Evolutionary conservation across 1,139 yeast species (phyloP), one percentile per base, ranked within the genome.

Genomic region (Lodderomyces margitis): DNA sequence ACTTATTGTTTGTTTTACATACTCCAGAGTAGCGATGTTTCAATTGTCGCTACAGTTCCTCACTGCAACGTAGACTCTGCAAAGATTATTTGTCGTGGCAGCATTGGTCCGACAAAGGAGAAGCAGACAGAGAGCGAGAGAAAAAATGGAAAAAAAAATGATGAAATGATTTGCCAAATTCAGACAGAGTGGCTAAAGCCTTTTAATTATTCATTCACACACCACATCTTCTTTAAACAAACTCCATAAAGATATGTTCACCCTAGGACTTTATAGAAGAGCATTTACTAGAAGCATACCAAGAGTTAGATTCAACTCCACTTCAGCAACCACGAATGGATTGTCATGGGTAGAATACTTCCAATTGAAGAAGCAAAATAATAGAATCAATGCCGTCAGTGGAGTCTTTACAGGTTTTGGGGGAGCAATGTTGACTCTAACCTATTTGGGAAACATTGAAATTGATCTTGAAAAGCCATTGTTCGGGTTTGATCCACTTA

Each of bases 401-500:
- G 87, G 96, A 0, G 63, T 76, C 1, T 58, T 81, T 43, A 81
- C 96, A 2, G 86, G 94, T 1, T 42, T 84, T 12, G 56, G 75
- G 4, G 92, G 95, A 3, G 80, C 87, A 20, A 69, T 75, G n/a
- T 58, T 74, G 4, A 85, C 97, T 2, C 86, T 92, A 78, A 78
- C 78, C 1, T 83, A 81, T 55, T 70, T 91, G 46, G 84, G 96
- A 30, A 85, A 86, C 56, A 70, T 86, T 49, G 91, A 85, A 54
- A 78, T 92, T 46, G 95, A 87, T 58, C 84, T 89, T 30, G 88
- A 95, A 40, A 84, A 86, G 57, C 78, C 80, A 46, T 75, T 89
- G 35, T 77, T 86, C 61, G 97, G 98, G 6, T 73, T 91, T 51
- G 98, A 92, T 58, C 91, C 96, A 11, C 70, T 87, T 51, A 78